phyloP scores from a whole-genome alignment of 2,329 filamentous ascomycete genomes.

The Aspergillus spinulosporus region DNA sequence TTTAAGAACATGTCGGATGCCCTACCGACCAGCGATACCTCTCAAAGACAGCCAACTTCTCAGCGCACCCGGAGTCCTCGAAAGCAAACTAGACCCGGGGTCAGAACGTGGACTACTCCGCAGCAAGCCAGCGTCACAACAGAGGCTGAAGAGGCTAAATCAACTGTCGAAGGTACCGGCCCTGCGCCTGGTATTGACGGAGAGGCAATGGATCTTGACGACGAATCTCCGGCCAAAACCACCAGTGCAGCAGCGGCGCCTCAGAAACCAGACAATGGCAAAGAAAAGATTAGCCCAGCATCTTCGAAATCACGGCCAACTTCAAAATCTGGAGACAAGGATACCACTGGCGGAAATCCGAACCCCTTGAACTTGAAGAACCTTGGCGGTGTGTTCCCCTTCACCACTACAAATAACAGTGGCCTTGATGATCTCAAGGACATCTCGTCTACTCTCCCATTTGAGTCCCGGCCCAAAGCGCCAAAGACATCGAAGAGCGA shows the following conservation, averaged over 20 bases:
- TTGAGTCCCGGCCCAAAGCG: constrained; percentile 54
- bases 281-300: constrained; percentile 16
- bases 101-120: constrained; percentile 31
- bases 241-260: constrained; percentile 7
- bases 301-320: constrained; percentile 14
- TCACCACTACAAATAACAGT: constrained; percentile 45
- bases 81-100: constrained; percentile 31
- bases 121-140: constrained; percentile 40
- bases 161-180: constrained; percentile 30
- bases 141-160: constrained; percentile 41
- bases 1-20: constrained; percentile 38
- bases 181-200: constrained; percentile 24
- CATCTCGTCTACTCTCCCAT: constrained; percentile 57
- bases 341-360: neutral
- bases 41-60: constrained; percentile 28
- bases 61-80: constrained; percentile 36
- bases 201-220: constrained; percentile 52
- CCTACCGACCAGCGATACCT: constrained; percentile 31
- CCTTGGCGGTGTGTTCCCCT: constrained; percentile 52
- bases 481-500: constrained; percentile 44
- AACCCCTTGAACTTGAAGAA: constrained; percentile 51
- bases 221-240: constrained; percentile 30
- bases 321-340: constrained; percentile 15
- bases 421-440: constrained; percentile 57
- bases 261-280: constrained; percentile 12